A percentile compares a stretch with the other conserved stretches of the same genome.
Conservation (phyloP, 805 yeast genomes). For the Brettanomyces nanus region DNA sequence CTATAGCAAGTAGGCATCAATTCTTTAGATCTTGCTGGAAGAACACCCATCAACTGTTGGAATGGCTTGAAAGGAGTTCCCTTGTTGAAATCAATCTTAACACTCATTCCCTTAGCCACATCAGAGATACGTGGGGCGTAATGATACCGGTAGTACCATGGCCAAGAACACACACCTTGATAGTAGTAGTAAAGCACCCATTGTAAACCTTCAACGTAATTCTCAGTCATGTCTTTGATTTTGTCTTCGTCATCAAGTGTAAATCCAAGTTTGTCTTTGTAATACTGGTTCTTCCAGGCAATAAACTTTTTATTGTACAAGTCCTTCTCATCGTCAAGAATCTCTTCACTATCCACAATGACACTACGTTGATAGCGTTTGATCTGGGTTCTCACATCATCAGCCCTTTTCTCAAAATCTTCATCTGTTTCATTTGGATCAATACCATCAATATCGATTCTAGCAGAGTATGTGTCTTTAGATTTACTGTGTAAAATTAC, state of each 20-base stretch:
- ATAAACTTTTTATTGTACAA: conserved; percentile 68
- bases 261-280: conserved; percentile 70
- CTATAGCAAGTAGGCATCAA: conserved; percentile 75
- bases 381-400: conserved; percentile 42
- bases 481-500: conserved; percentile 57
- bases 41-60: conserved; percentile 94
- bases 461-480: conserved; percentile 47
- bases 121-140: conserved; percentile 95
- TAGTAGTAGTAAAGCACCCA: conserved; percentile 94
- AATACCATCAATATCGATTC: conserved; percentile 67
- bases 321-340: conserved; percentile 44
- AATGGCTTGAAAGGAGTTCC: conserved; percentile 86
- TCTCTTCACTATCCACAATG: conserved; percentile 51
- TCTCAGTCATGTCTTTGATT: conserved; percentile 58
- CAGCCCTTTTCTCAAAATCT: conserved; percentile 46
- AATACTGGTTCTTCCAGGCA: conserved; percentile 81
- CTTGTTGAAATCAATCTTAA: conserved; percentile 50
- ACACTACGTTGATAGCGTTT: conserved; percentile 61
- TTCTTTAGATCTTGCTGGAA: conserved; percentile 83
- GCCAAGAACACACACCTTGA: conserved; percentile 90
- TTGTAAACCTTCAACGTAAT: conserved; percentile 89
- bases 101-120: conserved; percentile 61
- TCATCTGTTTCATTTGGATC: conserved; percentile 61
- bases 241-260: conserved; percentile 51
- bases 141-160: conserved; percentile 86